Base-by-base conservation (phyloP, 495 filamentous ascomycete species). In the Penicillium waksmanii region DNA sequence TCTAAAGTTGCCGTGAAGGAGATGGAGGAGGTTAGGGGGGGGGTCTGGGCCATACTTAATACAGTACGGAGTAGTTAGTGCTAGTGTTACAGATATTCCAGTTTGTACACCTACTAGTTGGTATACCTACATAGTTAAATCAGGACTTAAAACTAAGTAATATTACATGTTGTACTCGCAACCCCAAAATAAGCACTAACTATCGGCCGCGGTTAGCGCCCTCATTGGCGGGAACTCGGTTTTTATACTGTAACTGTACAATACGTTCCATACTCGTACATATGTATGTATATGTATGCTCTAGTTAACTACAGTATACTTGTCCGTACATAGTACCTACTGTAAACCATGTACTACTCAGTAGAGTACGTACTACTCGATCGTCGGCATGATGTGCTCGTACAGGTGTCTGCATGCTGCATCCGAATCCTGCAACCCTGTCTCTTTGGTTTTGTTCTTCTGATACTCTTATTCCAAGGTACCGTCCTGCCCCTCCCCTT, bases 401-500 rank as follows among this genome's bases (percentile, higher is more conserved):
- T 43, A 43, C 40, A 43, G 40, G 38, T 35, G 34, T 35, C 34
- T 35, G 34, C 34, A 35, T 35, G 34, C 34, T 35, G 34, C 21
- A 21, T 21, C 34, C 34, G 38, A 42, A 42, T 42, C 15, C 38
- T 17, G 34, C 34, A 35, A 42, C 8, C 33, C 21, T 21, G 23
- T n/a, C 56, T 53, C 57, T 58, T 21, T 27, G 52, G n/a, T 34
- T 59, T 51, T 35, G 34, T 12, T 35, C 15, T 42, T 42, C 38
- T 34, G 34, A 46, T 36, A 21, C 46, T 47, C 13, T 31, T 53
- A 31, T 47, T 56, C 36, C 46, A 8, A 8, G 18, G 21, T 40
- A 25, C 51, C 50, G 8, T 52, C n/a, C n/a, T n/a, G 27, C 51
- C 50, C 36, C 38, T 57, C 58, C 38, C 48, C 42, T 52, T 49